A percentile compares a stretch with the other conserved stretches of the same genome.
Evolutionary conservation across 192 early-diverging fungal species (phyloP).

Genomic region (Dimargaris cristalligena): DNA sequence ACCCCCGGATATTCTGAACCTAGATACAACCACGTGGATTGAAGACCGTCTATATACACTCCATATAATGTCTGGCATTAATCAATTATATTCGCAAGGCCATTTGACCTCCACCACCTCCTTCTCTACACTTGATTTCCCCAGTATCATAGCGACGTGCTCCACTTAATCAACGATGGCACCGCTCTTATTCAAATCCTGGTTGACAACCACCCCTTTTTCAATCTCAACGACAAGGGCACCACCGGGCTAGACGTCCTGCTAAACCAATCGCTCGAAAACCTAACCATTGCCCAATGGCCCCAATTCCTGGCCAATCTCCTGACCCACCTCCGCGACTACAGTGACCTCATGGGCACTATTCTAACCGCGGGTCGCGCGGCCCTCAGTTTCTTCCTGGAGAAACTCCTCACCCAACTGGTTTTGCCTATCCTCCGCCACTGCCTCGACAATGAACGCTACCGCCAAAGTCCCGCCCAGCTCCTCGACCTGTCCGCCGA

Average conservation of each 20-base stretch:
- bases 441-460: no score
- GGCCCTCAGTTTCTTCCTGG: neutral
- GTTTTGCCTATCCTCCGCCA: neutral
- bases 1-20: no score
- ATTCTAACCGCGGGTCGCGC: neutral
- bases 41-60: no score
- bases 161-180: conserved; percentile 1
- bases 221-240: neutral
- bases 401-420: neutral
- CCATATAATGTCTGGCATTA: no score
- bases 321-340: neutral
- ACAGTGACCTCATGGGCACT: neutral
- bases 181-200: neutral
- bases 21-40: no score
- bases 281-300: neutral
- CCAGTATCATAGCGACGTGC: conserved; percentile 3
- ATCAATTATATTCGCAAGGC: no score
- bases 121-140: no score
- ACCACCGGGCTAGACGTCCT: neutral
- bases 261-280: neutral
- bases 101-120: no score
- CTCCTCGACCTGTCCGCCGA: neutral
- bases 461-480: no score
- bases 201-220: conserved; percentile 3
- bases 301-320: neutral